Conservation (phyloP, 2,329 filamentous ascomycete genomes). For the Aschersonia sp. region DNA sequence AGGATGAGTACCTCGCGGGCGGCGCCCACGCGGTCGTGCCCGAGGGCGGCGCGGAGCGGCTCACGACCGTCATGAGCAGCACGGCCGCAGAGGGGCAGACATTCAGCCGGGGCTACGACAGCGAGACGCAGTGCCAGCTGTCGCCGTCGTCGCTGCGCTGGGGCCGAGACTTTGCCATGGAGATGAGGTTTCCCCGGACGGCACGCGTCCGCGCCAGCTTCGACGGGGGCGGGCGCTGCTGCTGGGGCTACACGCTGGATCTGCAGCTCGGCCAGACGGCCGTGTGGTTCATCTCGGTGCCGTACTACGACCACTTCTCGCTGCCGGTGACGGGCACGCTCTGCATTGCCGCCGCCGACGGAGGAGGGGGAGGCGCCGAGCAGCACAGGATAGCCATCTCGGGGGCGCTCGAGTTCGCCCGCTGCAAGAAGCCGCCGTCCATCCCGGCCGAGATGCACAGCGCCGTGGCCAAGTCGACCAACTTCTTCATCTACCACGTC, state of each 20-base stretch:
- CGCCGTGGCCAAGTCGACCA: neutral
- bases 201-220: neutral
- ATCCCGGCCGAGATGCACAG: neutral
- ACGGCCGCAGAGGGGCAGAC: neutral
- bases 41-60: neutral
- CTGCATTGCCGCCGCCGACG: neutral
- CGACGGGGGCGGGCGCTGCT: neutral
- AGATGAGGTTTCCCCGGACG: neutral
- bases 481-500: constrained; percentile 1
- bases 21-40: neutral
- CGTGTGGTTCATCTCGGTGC: neutral
- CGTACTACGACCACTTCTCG: neutral
- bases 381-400: neutral
- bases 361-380: too few relatives aligned
- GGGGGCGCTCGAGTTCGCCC: neutral
- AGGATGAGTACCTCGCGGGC: neutral
- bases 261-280: neutral
- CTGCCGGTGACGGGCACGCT: neutral
- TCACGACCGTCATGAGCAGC: neutral
- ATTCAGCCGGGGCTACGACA: neutral
- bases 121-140: neutral
- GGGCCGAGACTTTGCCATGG: neutral
- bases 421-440: neutral
- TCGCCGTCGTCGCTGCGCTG: neutral
- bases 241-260: neutral